Percentiles rank a stretch among this genome's conserved stretches.
phyloP scores from a whole-genome alignment of 2,329 filamentous ascomycete genomes.

The Aspergillus sp. region DNA sequence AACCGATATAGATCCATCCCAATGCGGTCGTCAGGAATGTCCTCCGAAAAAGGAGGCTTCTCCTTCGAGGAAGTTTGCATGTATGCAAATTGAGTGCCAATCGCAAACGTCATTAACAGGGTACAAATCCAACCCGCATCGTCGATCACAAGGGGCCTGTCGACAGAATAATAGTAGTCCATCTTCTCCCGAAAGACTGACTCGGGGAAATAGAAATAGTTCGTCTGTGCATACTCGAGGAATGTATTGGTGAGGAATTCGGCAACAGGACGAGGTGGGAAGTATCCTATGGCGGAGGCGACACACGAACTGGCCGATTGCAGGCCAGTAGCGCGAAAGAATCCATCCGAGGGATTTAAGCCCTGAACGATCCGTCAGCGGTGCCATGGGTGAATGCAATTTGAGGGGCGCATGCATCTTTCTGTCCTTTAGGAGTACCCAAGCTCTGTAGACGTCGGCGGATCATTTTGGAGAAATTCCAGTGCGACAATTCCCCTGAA shows the following conservation, averaged over 20 bases:
- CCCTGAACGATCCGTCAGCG: slow-evolving; percentile 12
- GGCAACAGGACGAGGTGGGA: slow-evolving; percentile 9
- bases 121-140: too few relatives aligned
- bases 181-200: too few relatives aligned
- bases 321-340: slow-evolving; percentile 35
- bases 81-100: too few relatives aligned
- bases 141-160: too few relatives aligned
- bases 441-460: slow-evolving; percentile 32
- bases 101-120: too few relatives aligned
- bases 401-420: background rate
- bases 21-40: slow-evolving; percentile 24
- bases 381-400: too few relatives aligned
- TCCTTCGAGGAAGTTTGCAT: too few relatives aligned
- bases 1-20: slow-evolving; percentile 56
- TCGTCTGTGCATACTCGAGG: too few relatives aligned
- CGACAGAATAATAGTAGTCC: too few relatives aligned
- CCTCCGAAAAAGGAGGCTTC: too few relatives aligned
- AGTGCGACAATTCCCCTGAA: slow-evolving; percentile 26
- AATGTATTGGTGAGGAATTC: too few relatives aligned
- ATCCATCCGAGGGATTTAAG: slow-evolving; percentile 26
- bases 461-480: slow-evolving; percentile 40
- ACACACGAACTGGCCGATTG: slow-evolving; percentile 32
- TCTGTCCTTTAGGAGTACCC: slow-evolving; percentile 1
- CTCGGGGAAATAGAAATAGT: too few relatives aligned
- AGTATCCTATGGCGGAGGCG: slow-evolving; percentile 26